phyloP scores from a whole-genome alignment of 768 basidiomycete species.

The Rossbeevera mucosa region DNA sequence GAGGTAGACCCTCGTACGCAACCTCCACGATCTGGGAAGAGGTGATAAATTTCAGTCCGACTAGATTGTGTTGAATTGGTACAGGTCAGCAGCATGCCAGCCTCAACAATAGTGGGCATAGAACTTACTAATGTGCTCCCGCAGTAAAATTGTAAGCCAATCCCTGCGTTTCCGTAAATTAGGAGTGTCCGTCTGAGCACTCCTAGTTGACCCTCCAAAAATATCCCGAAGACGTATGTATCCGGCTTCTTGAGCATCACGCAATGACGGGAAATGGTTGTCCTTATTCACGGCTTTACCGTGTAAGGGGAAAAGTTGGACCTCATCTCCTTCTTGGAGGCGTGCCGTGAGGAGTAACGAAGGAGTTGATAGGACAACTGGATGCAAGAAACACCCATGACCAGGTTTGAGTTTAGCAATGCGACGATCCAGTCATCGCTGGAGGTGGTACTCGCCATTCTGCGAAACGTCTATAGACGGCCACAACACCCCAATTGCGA shows the following conservation, averaged over 20 bases:
- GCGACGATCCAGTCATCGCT: background rate
- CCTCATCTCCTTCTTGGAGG: conserved; percentile 45
- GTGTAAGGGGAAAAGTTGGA: conserved; percentile 47
- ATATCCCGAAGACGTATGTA: conserved; percentile 52
- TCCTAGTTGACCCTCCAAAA: conserved; percentile 15
- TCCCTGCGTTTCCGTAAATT: conserved; percentile 42
- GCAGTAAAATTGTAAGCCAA: conserved; percentile 65
- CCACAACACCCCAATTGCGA: conserved; percentile 71
- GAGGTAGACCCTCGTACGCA: conserved; percentile 54
- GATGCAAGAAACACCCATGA: conserved; percentile 5
- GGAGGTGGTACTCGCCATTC: conserved; percentile 45
- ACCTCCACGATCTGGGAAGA: conserved; percentile 58
- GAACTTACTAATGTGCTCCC: conserved; percentile 62
- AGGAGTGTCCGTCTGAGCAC: conserved; percentile 14
- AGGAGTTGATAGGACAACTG: conserved; percentile 53
- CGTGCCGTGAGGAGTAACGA: conserved; percentile 60
- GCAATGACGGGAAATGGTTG: conserved; percentile 44
- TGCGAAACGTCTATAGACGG: conserved; percentile 60
- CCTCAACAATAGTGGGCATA: background rate
- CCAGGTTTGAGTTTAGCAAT: conserved; percentile 14
- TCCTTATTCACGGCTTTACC: conserved; percentile 33
- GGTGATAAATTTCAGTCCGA: conserved; percentile 68
- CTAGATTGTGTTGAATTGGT: conserved; percentile 34
- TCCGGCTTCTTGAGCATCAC: conserved; percentile 46
- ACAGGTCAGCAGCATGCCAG: conserved; percentile 7